These are phyloP conservation scores for Panellus pusillus DNA, from an alignment of 768 basidiomycete genomes.

Conservation along the genomic window DNA sequence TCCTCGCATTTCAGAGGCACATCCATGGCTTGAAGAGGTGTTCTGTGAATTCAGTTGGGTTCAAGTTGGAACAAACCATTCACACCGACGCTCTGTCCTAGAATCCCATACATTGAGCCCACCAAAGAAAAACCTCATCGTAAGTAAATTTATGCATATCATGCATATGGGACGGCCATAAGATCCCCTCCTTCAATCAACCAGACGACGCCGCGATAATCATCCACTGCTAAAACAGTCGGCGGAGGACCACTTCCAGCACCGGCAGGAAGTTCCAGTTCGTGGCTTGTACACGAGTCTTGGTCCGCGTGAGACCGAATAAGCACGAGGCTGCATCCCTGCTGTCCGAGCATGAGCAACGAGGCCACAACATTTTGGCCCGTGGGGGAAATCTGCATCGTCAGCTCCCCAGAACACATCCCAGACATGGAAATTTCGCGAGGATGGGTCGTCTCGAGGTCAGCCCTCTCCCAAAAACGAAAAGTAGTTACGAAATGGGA, in stretches of 20 bases:
- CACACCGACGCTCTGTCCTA: too few species aligned
- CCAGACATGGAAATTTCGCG: slow-evolving; percentile 7
- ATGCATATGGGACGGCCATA: slow-evolving; percentile 11
- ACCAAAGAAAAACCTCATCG: neutral
- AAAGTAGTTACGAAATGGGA: slow-evolving; percentile 15
- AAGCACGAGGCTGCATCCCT: slow-evolving; percentile 4
- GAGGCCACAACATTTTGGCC: slow-evolving; percentile 13
- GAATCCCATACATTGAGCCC: too few species aligned
- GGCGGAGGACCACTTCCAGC: slow-evolving; percentile 7
- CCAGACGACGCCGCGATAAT: slow-evolving; percentile 12
- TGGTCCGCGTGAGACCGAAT: slow-evolving; percentile 1
- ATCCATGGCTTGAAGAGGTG: too few species aligned
- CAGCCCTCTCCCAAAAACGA: slow-evolving; percentile 11
- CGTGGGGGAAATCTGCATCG: slow-evolving; percentile 1
- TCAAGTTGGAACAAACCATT: too few species aligned
- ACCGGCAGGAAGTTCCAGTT: slow-evolving; percentile 12
- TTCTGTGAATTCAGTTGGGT: too few species aligned
- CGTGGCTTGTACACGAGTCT: slow-evolving; percentile 11
- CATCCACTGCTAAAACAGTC: slow-evolving; percentile 11
- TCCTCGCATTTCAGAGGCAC: too few species aligned
- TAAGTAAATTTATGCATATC: neutral
- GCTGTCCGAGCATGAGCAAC: slow-evolving; percentile 1
- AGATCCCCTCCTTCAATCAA: slow-evolving; percentile 2
- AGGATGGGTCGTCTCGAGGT: neutral
- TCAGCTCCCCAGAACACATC: slow-evolving; percentile 11